Conservation (phyloP, 169 alveolate species). For the Plasmodium chabaudi region DNA sequence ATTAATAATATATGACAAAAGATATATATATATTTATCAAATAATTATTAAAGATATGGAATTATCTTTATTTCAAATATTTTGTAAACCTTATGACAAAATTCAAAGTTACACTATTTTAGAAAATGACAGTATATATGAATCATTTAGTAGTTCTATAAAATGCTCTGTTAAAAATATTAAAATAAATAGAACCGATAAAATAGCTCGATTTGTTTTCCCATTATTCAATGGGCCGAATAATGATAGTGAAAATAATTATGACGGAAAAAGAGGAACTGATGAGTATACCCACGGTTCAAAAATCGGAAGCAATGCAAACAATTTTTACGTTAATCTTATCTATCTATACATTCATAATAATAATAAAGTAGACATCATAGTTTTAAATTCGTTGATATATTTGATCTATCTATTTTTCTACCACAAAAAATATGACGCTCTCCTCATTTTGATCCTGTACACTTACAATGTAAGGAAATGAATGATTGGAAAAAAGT, state of each 20-base stretch:
- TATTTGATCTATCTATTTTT: conserved; percentile 51
- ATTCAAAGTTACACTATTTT: conserved; percentile 5
- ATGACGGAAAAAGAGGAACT: not conserved
- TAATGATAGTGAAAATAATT: not conserved
- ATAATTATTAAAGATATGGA: conserved; percentile 7
- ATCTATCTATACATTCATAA: conserved; percentile 32
- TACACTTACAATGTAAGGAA: conserved; percentile 40
- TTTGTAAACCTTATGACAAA: not conserved
- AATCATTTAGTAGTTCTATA: conserved; percentile 11
- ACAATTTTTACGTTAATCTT: conserved; percentile 9
- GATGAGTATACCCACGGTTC: no score
- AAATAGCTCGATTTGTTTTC: conserved; percentile 21
- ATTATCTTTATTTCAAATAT: conserved; percentile 1
- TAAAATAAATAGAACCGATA: conserved; percentile 27
- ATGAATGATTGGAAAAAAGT: not conserved
- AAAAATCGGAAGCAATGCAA: not conserved
- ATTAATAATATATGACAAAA: conserved; percentile 29
- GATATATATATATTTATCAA: conserved; percentile 23
- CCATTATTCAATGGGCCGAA: conserved; percentile 1
- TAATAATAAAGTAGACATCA: conserved; percentile 15
- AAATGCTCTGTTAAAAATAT: conserved; percentile 10
- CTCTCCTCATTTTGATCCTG: conserved; percentile 38
- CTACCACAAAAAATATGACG: conserved; percentile 12
- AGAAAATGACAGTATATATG: conserved; percentile 3
- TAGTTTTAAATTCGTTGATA: conserved; percentile 33